Evolutionary conservation across 225 moss, liverwort and hornwort species (phyloP), one percentile per base, ranked within the genome.

Genomic region (Marchantia paleacea): DNA sequence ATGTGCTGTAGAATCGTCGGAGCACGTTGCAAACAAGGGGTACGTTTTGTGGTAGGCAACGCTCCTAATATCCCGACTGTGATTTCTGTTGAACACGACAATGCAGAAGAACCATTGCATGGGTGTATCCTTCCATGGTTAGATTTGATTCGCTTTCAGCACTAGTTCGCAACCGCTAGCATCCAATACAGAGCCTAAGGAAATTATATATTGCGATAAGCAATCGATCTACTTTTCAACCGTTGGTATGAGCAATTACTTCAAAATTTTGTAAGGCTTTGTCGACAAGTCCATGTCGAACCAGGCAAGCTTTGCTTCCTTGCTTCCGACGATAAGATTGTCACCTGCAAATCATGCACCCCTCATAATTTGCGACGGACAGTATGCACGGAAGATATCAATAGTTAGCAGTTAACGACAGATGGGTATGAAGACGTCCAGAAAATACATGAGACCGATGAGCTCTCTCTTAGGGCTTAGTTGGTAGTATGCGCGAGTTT

Each of bases 201-300:
- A 5, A n/a, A 39, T 39, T 39, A 39, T 39, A 39, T 5, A 5
- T 39, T 39, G 39, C 39, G 5, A 39, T 39, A 39, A 39, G 39
- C 39, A 39, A 39, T 39, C 39, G 39, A 39, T 39, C 39, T 39
- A 39, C 39, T 39, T 2, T 39, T 39, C 39, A 39, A 39, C 39
- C 3, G 39, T 39, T 57, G 57, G 57, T 13, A 13, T 57, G 29
- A 80, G 2, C 18, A 29, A 84, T 88, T 83, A 97, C 97, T 91
- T 93, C 7, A 99, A 85, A 62, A 86, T 87, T 85, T 91, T 99
- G 30, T 99, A 99, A 2, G 99, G 95, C 83, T 99, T 99, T 55
- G 95, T 92, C 25, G 99, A 99, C 75, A 99, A 89, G 84, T 99
- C 99, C 92, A 95, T 94, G 86, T 99, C 99, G 84, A 99, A 99